Conservation (phyloP, 192 early-diverging fungal species). For the Funneliformis geosporum region DNA sequence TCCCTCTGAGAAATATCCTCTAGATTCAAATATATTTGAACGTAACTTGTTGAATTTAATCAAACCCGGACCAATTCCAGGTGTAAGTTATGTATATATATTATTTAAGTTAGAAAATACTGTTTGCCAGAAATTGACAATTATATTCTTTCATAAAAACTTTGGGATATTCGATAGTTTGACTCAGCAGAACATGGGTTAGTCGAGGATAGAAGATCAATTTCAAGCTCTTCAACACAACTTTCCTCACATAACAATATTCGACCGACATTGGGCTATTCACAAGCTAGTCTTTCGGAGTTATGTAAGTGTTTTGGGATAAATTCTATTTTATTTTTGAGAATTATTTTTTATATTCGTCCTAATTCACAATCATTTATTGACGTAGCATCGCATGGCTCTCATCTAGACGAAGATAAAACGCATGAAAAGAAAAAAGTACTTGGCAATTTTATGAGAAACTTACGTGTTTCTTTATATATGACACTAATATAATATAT, state of each 20-base stretch:
- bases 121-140: not conserved
- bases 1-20: conserved; percentile 6
- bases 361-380: not conserved
- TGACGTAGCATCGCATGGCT: not conserved
- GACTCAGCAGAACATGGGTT: conserved; percentile 6
- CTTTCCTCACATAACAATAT: not conserved
- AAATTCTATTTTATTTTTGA: no score
- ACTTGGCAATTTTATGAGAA: not conserved
- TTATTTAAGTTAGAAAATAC: not conserved
- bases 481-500: not conserved
- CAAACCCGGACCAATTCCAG: not conserved
- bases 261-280: not conserved
- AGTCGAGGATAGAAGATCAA: not conserved
- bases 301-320: not conserved
- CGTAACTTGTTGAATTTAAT: conserved; percentile 14
- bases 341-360: no score
- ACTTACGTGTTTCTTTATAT: not conserved
- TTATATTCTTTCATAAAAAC: no score
- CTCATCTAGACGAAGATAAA: not conserved
- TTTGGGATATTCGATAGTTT: not conserved
- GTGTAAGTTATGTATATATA: not conserved
- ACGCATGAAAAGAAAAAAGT: conserved; percentile 9
- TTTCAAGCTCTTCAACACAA: not conserved
- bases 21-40: conserved; percentile 9
- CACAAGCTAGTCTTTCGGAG: not conserved